These are phyloP conservation scores for Pleurostoma richardsiae DNA, from an alignment of 2,329 filamentous ascomycete species.

Conservation along the genomic window DNA sequence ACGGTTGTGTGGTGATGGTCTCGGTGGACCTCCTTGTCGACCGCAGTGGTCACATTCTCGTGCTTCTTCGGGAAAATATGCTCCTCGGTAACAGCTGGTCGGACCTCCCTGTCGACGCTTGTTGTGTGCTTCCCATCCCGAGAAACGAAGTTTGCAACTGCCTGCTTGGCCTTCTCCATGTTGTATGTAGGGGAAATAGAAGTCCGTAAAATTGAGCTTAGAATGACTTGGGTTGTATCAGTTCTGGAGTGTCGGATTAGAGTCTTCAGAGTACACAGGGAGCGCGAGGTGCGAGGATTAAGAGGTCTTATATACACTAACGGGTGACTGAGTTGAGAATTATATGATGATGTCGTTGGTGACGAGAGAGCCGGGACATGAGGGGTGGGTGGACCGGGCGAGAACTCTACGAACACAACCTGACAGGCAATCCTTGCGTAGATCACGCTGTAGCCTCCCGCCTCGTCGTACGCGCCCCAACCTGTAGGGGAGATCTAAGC, in stretches of 20 bases:
- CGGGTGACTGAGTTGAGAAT: not conserved
- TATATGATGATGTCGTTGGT: not conserved
- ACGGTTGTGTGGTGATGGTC: conserved; percentile 68
- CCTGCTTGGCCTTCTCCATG: conserved; percentile 63
- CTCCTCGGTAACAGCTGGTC: conserved; percentile 56
- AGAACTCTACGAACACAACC: too few relatives aligned
- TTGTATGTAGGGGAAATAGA: conserved; percentile 12
- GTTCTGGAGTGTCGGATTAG: not conserved
- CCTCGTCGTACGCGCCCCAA: too few relatives aligned
- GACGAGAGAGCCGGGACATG: not conserved
- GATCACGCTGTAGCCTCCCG: too few relatives aligned
- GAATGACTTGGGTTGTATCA: not conserved
- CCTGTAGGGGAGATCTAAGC: too few relatives aligned
- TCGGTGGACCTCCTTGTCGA: conserved; percentile 67
- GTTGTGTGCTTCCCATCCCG: conserved; percentile 63
- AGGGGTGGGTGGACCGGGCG: too few relatives aligned
- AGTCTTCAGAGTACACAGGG: not conserved
- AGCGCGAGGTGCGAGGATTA: not conserved
- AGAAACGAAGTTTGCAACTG: conserved; percentile 55
- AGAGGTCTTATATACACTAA: not conserved
- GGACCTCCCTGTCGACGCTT: conserved; percentile 62
- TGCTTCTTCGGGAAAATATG: conserved; percentile 54
- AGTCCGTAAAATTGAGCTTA: not conserved
- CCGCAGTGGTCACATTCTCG: conserved; percentile 55
- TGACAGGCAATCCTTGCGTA: too few relatives aligned